Evolutionary conservation across 148 eudicot species (phyloP), one percentile per base, ranked within the genome.

Genomic region (Chenopodium album): DNA sequence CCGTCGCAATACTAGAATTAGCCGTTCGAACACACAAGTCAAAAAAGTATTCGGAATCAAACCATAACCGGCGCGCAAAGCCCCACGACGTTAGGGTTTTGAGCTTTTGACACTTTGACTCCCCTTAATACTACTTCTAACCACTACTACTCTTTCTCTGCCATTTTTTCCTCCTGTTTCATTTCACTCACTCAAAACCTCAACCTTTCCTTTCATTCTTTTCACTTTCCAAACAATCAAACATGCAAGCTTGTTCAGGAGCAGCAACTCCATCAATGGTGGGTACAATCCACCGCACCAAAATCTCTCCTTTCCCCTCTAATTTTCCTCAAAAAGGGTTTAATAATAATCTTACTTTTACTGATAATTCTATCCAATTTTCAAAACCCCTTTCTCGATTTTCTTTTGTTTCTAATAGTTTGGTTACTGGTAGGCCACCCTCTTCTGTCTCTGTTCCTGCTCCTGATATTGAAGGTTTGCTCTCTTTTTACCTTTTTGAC

Each of bases 401-500:
- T 10, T 82, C 88, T 76, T 88, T 83, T 72, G 79, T 88, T 62
- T 90, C 90, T 74, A 92, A 88, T 29, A 90, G 87, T 81, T 83
- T 89, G 84, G 90, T 86, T 41, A 80, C 93, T 79, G 90, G 89
- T 59, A 87, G 75, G 78, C 82, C 89, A 20, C 79, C 88, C 54
- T 75, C 94, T 70, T 78, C 86, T 67, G 86, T 84, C 29, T 84
- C 93, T 79, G 85, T 83, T 73, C 78, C 87, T n/a, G 79, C 52
- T 7, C 88, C 92, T 73, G 86, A 84, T 77, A 83, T 84, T 65
- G 89, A 87, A 89, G 95, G 98, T 93, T 78, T 74, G 81, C 41
- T 22, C 76, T 26, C 8, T 29, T 76, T 29, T 34, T 82, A 10
- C 37, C 22, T 68, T 31, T 12, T 63, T 28, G 31, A 50, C 7